phyloP scores from a whole-genome alignment of 129 eudicot species.

The Chrysanthemum makinoi region DNA sequence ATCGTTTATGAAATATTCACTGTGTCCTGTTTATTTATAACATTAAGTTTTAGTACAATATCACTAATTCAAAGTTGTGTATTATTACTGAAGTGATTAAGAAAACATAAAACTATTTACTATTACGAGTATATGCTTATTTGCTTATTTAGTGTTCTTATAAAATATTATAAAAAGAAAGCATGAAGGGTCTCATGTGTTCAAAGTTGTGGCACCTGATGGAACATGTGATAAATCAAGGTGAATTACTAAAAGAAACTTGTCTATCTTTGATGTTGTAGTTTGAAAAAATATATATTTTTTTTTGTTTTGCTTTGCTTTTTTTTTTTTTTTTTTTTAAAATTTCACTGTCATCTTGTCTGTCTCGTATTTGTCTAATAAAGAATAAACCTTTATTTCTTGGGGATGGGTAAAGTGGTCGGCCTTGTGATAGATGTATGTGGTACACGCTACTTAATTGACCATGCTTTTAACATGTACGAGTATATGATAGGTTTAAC shows the following conservation, averaged over 20 bases:
- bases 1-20: too few species aligned
- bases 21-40: too few species aligned
- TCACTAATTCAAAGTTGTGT: too few species aligned
- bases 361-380: not conserved
- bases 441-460: constrained; percentile 6
- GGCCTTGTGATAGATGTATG: constrained; percentile 8
- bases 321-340: constrained; percentile 1
- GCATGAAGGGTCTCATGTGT: not conserved
- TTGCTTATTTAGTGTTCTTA: too few species aligned
- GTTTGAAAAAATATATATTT: too few species aligned
- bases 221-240: constrained; percentile 30
- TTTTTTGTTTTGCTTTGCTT: too few species aligned
- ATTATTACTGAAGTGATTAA: too few species aligned
- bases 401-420: constrained; percentile 27
- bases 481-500: too few species aligned
- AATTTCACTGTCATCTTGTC: not conserved
- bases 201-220: constrained; percentile 15
- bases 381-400: not conserved
- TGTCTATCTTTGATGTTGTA: not conserved
- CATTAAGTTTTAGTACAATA: too few species aligned
- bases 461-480: constrained; percentile 23
- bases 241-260: not conserved
- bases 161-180: too few species aligned
- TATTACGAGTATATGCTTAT: too few species aligned
- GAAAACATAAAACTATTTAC: too few species aligned